A percentile compares a stretch with the other conserved stretches of the same genome.
phyloP scores from a whole-genome alignment of 257 asterid species.

The Fraxinus pennsylvanica region DNA sequence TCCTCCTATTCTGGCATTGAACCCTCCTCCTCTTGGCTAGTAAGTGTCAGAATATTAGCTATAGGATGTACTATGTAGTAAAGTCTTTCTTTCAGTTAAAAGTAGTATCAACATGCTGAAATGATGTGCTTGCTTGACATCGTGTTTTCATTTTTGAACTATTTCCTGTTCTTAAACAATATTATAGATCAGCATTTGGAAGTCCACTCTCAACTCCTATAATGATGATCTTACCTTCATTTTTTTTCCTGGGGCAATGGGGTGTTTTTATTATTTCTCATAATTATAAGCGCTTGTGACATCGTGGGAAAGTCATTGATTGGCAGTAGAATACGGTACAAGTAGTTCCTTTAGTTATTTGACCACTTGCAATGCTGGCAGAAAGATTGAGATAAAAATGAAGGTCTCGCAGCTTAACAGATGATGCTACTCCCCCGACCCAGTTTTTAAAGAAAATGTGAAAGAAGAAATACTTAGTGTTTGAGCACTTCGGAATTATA shows the following conservation, averaged over 20 bases:
- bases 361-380: constrained; percentile 11
- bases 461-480: neutral
- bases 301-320: neutral
- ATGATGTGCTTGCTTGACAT: neutral
- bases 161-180: neutral
- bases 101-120: neutral
- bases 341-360: neutral
- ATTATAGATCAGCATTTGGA: neutral
- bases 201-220: neutral
- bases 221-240: neutral
- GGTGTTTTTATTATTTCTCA: neutral
- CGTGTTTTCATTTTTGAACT: neutral
- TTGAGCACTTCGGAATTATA: neutral
- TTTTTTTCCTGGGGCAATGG: neutral
- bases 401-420: neutral
- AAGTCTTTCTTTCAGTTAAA: neutral
- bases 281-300: neutral
- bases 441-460: neutral
- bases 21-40: constrained; percentile 48
- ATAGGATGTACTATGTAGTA: neutral
- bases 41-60: constrained; percentile 31
- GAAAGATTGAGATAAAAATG: neutral
- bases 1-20: constrained; percentile 59
- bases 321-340: neutral
- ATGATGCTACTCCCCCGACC: neutral